These are phyloP conservation scores for Carex cristatella DNA, from an alignment of 176 grass and related monocot species.

Conservation along the genomic window DNA sequence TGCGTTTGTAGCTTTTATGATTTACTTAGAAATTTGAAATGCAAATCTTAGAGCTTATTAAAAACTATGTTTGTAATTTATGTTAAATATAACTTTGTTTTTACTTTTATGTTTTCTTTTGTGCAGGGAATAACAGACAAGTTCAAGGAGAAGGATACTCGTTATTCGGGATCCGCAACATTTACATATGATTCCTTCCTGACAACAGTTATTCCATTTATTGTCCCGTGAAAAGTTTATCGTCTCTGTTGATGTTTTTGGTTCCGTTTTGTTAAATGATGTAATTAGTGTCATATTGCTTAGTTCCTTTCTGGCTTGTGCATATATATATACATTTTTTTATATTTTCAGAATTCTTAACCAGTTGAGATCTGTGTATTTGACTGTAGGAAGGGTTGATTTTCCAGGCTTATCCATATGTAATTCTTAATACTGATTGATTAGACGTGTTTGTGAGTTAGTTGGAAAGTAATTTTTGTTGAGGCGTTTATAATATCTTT, in stretches of 20 bases:
- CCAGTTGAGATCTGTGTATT: background rate
- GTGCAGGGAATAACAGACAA: slow-evolving; percentile 77
- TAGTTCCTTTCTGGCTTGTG: background rate
- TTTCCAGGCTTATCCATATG: background rate
- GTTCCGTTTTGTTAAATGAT: slow-evolving; percentile 8
- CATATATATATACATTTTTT: background rate
- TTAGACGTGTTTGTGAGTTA: no score
- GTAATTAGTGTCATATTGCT: background rate
- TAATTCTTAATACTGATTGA: background rate
- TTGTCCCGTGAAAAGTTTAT: slow-evolving; percentile 41
- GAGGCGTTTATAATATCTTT: no score
- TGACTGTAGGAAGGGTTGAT: background rate
- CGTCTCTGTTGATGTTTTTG: background rate
- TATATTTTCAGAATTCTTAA: background rate
- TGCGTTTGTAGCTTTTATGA: background rate
- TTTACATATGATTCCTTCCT: slow-evolving; percentile 71
- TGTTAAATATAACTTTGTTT: background rate
- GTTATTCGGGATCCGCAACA: slow-evolving; percentile 64
- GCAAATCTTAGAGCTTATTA: background rate
- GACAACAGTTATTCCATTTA: slow-evolving; percentile 67
- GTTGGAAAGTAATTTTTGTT: background rate
- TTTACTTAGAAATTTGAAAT: background rate
- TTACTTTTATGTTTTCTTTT: background rate
- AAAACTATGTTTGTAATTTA: slow-evolving; percentile 1
- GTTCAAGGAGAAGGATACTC: slow-evolving; percentile 75